Base-by-base conservation (phyloP, 371 early-diverging fungal genomes). In the Syncephalastrum contaminatum region DNA sequence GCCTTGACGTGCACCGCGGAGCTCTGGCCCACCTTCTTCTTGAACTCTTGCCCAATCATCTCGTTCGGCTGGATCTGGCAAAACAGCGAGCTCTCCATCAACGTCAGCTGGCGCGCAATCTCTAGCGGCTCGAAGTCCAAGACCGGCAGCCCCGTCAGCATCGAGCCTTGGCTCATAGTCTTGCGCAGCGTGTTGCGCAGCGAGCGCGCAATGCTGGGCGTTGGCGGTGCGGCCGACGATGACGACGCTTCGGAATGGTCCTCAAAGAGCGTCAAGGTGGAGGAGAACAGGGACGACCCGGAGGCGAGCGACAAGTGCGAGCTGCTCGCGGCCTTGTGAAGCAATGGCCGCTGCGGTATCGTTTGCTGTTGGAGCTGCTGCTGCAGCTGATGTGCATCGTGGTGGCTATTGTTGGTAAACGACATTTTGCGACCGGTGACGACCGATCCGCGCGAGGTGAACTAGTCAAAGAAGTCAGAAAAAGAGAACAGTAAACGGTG, bases 71-170 rank as follows among this genome's bases (percentile, higher is more conserved):
- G 62, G 50, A 92, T 84, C 48, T 73, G 71, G 56, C 77, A 75
- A 60, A 85, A 90, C 50, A 80, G 47, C 2, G 58, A 59, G 48
- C 68, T 77, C 47, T 88, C 89, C 71, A 88, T 73, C 1, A 91
- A 40, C 5, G 91, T 90, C 39, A 93, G 59, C 62, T 93, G 92
- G 13, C 92, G 70, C 2, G 93, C 92, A 1, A 91, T 60, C 66
- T 91, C 91, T 14, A 80, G 43, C 2, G 90, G 82, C 56, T 93
- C 89, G 21, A 93, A 62, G 39, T 91, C 90, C 36, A 74, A 60
- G 15, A 92, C 73, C 52, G 74, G 73, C 30, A 89, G 56, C 18
- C 44, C 48, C 4, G 30, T 12, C 1, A 59, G 20, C 3, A 59
- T 16, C 2, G 43, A 49, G 21, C 59, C 54, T 13, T 67, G 67